Evolutionary conservation across 108 stramenopile genomes (phyloP).

Genomic region (Fistulifera solaris): DNA sequence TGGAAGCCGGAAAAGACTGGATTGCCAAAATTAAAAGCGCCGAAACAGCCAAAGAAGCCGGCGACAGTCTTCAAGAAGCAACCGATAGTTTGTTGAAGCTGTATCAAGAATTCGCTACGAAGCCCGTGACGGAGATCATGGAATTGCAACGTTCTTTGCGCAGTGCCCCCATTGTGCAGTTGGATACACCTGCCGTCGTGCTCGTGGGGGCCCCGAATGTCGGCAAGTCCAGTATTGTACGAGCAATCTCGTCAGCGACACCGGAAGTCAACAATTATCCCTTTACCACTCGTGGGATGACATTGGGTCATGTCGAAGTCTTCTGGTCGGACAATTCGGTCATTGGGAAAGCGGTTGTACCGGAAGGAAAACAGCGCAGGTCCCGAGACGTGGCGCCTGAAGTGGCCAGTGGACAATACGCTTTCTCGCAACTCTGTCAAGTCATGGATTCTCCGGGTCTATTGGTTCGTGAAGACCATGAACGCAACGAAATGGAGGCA

Average conservation of each 20-base stretch:
- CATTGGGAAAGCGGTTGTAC: constrained; percentile 36
- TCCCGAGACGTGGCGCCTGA: constrained; percentile 10
- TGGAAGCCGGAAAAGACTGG: constrained; percentile 78
- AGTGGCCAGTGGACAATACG: too few relatives aligned
- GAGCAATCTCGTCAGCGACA: constrained; percentile 81
- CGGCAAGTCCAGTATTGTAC: constrained; percentile 89
- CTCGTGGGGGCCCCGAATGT: constrained; percentile 97
- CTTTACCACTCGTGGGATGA: constrained; percentile 96
- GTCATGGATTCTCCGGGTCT: constrained; percentile 95
- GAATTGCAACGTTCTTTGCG: constrained; percentile 77
- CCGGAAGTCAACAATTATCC: constrained; percentile 97
- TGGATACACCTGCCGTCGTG: constrained; percentile 88
- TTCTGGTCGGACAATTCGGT: constrained; percentile 57
- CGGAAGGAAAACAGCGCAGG: too few relatives aligned
- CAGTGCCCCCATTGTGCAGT: constrained; percentile 78
- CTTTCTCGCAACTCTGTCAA: constrained; percentile 53
- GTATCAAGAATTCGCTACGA: constrained; percentile 50
- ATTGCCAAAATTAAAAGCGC: constrained; percentile 74
- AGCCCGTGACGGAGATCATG: constrained; percentile 49
- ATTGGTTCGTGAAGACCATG: constrained; percentile 56
- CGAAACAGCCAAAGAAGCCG: constrained; percentile 59
- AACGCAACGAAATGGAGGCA: constrained; percentile 94
- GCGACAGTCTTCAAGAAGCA: constrained; percentile 46
- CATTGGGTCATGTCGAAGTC: constrained; percentile 90
- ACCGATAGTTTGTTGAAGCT: constrained; percentile 38